Conservation (phyloP, 2,329 filamentous ascomycete species). For the Venturia pyrina region DNA sequence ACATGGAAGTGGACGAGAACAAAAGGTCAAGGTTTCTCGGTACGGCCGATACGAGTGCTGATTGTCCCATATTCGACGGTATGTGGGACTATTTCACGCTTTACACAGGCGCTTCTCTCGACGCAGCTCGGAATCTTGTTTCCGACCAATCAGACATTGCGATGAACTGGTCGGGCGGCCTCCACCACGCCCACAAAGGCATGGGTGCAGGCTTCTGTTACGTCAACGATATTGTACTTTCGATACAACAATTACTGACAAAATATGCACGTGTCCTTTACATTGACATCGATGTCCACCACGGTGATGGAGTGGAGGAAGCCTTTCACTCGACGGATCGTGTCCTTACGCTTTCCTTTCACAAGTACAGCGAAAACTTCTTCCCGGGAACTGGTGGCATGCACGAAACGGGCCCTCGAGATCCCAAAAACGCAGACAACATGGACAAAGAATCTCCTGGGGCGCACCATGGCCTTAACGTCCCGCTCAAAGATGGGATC, state of each 20-base stretch:
- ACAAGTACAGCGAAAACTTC: conserved; percentile 88
- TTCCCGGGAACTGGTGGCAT: conserved; percentile 87
- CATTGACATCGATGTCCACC: conserved; percentile 89
- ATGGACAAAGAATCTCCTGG: conserved; percentile 33
- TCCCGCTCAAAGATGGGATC: conserved; percentile 83
- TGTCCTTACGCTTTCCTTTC: conserved; percentile 88
- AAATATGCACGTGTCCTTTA: conserved; percentile 80
- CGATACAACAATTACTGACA: conserved; percentile 77
- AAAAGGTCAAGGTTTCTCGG: conserved; percentile 6
- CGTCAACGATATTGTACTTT: conserved; percentile 96
- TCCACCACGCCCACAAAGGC: conserved; percentile 91
- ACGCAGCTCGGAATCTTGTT: conserved; percentile 81
- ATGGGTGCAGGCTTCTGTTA: conserved; percentile 97
- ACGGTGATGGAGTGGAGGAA: conserved; percentile 84
- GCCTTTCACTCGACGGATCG: conserved; percentile 84
- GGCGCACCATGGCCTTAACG: conserved; percentile 81
- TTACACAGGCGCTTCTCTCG: conserved; percentile 81
- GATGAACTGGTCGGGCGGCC: conserved; percentile 92
- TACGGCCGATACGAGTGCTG: conserved; percentile 45
- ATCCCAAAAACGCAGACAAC: conserved; percentile 59
- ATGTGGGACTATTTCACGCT: conserved; percentile 92
- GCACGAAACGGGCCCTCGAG: conserved; percentile 73
- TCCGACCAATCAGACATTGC: conserved; percentile 86
- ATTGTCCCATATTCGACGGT: conserved; percentile 94
- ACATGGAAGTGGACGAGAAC: conserved; percentile 4